Conservation (phyloP, 306 rosid genomes). For the Dalbergia cochinchinensis region DNA sequence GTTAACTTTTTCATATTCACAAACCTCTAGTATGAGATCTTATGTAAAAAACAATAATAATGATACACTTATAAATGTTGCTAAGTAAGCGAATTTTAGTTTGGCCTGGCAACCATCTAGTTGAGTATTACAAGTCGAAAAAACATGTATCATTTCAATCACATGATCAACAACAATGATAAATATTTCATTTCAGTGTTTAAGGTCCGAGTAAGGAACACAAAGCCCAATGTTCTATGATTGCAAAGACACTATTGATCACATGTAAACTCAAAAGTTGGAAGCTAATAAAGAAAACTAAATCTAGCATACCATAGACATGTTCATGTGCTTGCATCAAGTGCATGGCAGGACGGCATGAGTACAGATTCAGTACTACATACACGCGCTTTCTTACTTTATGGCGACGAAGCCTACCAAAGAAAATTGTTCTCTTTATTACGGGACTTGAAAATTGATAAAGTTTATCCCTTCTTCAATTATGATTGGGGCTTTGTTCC, state of each 20-base stretch:
- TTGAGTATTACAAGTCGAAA: neutral
- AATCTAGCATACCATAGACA: neutral
- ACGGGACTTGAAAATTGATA: neutral
- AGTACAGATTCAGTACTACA: neutral
- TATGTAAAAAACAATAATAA: too few relatives aligned
- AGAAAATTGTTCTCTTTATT: neutral
- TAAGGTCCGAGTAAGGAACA: neutral
- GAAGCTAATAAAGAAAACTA: neutral
- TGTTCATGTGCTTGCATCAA: neutral
- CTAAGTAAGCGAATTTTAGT: neutral
- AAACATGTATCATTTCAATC: neutral
- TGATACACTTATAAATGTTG: too few relatives aligned
- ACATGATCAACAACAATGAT: neutral
- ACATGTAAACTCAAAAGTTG: neutral
- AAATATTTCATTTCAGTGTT: neutral
- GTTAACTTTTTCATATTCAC: too few relatives aligned
- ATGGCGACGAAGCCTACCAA: neutral
- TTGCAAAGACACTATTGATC: neutral
- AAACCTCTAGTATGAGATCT: too few relatives aligned
- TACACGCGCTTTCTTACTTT: neutral
- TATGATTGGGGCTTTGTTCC: neutral
- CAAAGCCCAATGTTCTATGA: neutral
- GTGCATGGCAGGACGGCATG: neutral
- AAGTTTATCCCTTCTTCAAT: neutral
- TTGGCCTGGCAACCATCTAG: neutral